Evolutionary conservation across 164 flowering plant species (phyloP).

Genomic region (Annona squamosa): DNA sequence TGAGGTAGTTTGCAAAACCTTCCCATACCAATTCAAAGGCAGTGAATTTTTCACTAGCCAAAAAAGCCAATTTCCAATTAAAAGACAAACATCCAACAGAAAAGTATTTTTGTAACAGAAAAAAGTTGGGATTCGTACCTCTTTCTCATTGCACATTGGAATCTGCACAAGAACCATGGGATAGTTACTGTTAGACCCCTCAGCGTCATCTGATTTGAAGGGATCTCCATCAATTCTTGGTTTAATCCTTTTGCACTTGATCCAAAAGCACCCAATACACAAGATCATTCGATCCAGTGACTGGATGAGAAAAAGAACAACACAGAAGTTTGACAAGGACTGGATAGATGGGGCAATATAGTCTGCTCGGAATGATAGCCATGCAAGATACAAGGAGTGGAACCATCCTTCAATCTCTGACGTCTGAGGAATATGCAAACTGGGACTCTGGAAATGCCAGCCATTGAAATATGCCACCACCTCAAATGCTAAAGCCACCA

Average conservation of each 20-base stretch:
- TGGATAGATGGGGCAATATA: conserved; percentile 70
- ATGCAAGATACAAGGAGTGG: conserved; percentile 44
- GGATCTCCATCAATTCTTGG: conserved; percentile 44
- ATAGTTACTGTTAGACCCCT: conserved; percentile 34
- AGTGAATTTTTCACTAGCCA: not conserved
- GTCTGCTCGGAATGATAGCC: conserved; percentile 60
- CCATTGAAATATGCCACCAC: conserved; percentile 58
- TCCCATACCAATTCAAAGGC: not conserved
- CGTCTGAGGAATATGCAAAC: conserved; percentile 49
- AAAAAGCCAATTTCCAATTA: not conserved
- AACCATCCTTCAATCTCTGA: conserved; percentile 53
- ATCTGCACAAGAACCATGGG: conserved; percentile 92
- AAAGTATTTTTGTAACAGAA: not conserved
- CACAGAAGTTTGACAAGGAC: conserved; percentile 57
- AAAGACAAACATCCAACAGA: not conserved
- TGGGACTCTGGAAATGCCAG: conserved; percentile 53
- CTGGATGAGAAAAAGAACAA: conserved; percentile 70
- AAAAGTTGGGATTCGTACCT: conserved; percentile 38
- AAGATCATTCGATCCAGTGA: conserved; percentile 65
- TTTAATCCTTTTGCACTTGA: conserved; percentile 64
- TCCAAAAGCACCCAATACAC: conserved; percentile 82
- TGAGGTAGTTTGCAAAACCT: not conserved
- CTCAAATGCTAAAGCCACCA: conserved; percentile 53
- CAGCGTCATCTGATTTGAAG: conserved; percentile 45
- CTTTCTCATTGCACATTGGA: conserved; percentile 91